phyloP scores from a whole-genome alignment of 2,329 filamentous ascomycete genomes.

The Ceratocystis albifundus region DNA sequence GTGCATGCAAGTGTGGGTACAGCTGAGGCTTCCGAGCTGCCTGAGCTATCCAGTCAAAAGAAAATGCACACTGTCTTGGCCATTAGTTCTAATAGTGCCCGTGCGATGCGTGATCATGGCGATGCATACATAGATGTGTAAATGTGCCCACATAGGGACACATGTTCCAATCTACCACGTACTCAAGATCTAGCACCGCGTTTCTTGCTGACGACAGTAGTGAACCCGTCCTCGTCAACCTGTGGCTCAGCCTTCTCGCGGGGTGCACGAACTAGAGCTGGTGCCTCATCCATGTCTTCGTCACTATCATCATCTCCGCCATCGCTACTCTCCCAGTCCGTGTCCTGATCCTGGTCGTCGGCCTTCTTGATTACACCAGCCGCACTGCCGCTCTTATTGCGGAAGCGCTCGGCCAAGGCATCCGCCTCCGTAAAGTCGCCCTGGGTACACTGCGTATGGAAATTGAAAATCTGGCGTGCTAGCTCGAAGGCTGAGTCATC shows the following conservation, averaged over 20 bases:
- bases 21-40: too few relatives aligned
- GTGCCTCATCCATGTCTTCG: conserved; percentile 57
- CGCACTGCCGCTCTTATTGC: conserved; percentile 47
- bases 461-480: conserved; percentile 57
- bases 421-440: conserved; percentile 57
- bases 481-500: conserved; percentile 72
- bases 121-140: background rate
- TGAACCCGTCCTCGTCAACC: conserved; percentile 73
- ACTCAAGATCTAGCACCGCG: conserved; percentile 9
- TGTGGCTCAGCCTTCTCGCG: conserved; percentile 58
- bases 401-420: conserved; percentile 51
- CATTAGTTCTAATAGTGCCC: background rate
- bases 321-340: conserved; percentile 52
- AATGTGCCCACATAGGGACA: background rate
- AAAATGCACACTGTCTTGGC: too few relatives aligned
- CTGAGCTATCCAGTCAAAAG: too few relatives aligned
- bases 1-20: background rate
- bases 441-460: conserved; percentile 52
- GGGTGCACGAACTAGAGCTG: conserved; percentile 43
- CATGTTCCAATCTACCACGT: background rate
- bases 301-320: conserved; percentile 44
- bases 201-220: conserved; percentile 60
- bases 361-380: conserved; percentile 38
- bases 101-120: background rate
- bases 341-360: conserved; percentile 40